Percentiles rank a stretch among this genome's conserved stretches.
Evolutionary conservation across 2,329 filamentous ascomycete species (phyloP).

Genomic region (Cryphonectria japonica): DNA sequence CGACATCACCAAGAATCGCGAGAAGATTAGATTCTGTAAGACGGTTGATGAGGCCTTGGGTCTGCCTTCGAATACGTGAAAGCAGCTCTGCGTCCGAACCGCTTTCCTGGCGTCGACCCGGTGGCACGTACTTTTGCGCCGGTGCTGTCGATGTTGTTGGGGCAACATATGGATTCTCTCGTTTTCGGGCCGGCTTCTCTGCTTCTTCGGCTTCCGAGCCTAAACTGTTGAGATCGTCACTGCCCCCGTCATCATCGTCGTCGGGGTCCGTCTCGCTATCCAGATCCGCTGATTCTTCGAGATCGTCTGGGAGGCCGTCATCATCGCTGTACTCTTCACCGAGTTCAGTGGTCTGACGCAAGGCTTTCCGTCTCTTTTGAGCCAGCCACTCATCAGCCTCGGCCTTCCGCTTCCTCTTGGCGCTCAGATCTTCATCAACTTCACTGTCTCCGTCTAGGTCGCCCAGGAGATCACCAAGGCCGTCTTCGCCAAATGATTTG

Average conservation of each 20-base stretch:
- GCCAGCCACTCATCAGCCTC: slow-evolving; percentile 65
- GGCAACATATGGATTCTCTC: slow-evolving; percentile 87
- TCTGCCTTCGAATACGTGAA: slow-evolving; percentile 72
- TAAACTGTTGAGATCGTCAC: slow-evolving; percentile 46
- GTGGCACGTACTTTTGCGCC: slow-evolving; percentile 80
- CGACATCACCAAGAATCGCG: slow-evolving; percentile 80
- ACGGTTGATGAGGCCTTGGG: slow-evolving; percentile 89
- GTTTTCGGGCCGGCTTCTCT: slow-evolving; percentile 37
- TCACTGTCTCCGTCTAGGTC: slow-evolving; percentile 61
- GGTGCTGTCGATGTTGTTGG: slow-evolving; percentile 56
- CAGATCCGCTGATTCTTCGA: slow-evolving; percentile 31
- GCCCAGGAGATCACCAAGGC: slow-evolving; percentile 76
- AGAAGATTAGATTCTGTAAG: slow-evolving; percentile 89
- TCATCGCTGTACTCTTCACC: slow-evolving; percentile 37
- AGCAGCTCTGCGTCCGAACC: slow-evolving; percentile 69
- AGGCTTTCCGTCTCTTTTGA: slow-evolving; percentile 57
- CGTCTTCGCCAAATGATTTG: slow-evolving; percentile 78
- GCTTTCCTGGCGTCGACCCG: slow-evolving; percentile 71
- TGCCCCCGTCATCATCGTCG: slow-evolving; percentile 40
- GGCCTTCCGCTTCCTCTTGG: slow-evolving; percentile 63
- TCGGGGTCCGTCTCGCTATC: slow-evolving; percentile 32
- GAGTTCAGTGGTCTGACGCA: slow-evolving; percentile 29
- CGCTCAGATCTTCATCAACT: slow-evolving; percentile 52
- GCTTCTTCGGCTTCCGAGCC: slow-evolving; percentile 40
- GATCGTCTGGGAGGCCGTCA: slow-evolving; percentile 35